These are phyloP conservation scores for Mucor racemosus DNA, from an alignment of 371 early-diverging fungal genomes.

Conservation along the genomic window DNA sequence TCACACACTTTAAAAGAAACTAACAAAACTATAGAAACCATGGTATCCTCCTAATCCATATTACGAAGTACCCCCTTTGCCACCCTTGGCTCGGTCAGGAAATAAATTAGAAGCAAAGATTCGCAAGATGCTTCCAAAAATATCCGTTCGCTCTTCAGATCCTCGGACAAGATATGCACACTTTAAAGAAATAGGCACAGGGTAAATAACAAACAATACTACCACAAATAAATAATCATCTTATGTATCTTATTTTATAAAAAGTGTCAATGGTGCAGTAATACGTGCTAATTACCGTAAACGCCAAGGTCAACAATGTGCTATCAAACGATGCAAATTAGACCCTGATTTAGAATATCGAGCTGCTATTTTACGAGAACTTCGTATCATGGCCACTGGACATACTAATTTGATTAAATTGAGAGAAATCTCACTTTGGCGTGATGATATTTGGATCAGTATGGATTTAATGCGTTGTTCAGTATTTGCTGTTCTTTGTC, in stretches of 20 bases:
- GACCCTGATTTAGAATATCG: constrained; percentile 52
- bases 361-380: constrained; percentile 50
- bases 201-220: constrained; percentile 32
- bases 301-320: constrained; percentile 39
- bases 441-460: constrained; percentile 52
- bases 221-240: constrained; percentile 4
- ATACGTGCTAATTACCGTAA: constrained; percentile 42
- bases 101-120: constrained; percentile 48
- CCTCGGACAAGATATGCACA: constrained; percentile 44
- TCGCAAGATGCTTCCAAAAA: constrained; percentile 45
- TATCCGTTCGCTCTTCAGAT: constrained; percentile 36
- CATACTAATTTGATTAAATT: constrained; percentile 46
- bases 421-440: constrained; percentile 45
- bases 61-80: constrained; percentile 42
- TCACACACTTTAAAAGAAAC: background rate
- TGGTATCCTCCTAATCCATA: constrained; percentile 55
- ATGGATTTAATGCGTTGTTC: constrained; percentile 59
- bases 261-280: constrained; percentile 56
- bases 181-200: constrained; percentile 59
- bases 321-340: constrained; percentile 52
- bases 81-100: constrained; percentile 36
- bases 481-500: constrained; percentile 53
- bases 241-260: background rate
- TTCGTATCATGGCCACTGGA: constrained; percentile 50
- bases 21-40: constrained; percentile 35